These are phyloP conservation scores for Leucogyrophana mollusca DNA, from an alignment of 768 basidiomycete species.

Conservation along the genomic window DNA sequence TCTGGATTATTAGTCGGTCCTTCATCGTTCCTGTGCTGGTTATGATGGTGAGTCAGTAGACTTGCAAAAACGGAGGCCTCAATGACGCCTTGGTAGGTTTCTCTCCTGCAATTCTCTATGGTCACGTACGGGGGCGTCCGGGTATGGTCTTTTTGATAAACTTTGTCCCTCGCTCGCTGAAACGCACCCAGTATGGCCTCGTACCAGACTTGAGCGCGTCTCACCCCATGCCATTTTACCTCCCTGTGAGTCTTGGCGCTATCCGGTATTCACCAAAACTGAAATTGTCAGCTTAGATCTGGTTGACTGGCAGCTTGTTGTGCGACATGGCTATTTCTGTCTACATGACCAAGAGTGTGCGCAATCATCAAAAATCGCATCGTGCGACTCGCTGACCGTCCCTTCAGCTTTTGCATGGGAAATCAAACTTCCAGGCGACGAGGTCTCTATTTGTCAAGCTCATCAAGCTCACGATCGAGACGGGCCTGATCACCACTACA, in stretches of 20 bases:
- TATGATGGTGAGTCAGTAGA: slow-evolving; percentile 14
- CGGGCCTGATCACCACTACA: slow-evolving; percentile 18
- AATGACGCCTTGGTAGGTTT: slow-evolving; percentile 10
- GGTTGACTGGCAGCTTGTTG: slow-evolving; percentile 17
- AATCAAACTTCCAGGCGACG: slow-evolving; percentile 1
- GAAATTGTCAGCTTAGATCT: slow-evolving; percentile 7
- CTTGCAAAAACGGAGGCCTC: not conserved
- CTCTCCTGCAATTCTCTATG: slow-evolving; percentile 18
- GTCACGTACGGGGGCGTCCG: slow-evolving; percentile 7
- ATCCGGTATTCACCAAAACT: not conserved
- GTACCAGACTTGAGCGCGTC: slow-evolving; percentile 2
- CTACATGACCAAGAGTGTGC: slow-evolving; percentile 16
- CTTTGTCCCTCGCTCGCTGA: too few species aligned
- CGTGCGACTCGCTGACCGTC: not conserved
- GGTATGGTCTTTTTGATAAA: not conserved
- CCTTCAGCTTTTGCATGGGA: slow-evolving; percentile 13
- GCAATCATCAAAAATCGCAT: too few species aligned
- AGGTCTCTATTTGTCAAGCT: slow-evolving; percentile 8
- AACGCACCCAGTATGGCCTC: slow-evolving; percentile 7
- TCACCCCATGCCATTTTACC: slow-evolving; percentile 8
- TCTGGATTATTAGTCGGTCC: slow-evolving; percentile 7
- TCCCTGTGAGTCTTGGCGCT: slow-evolving; percentile 2
- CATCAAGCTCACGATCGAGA: slow-evolving; percentile 22
- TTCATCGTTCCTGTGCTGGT: slow-evolving; percentile 5
- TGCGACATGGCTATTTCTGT: slow-evolving; percentile 18